Evolutionary conservation across 305 asterid species (phyloP).

Genomic region (Euphrasia arctica): DNA sequence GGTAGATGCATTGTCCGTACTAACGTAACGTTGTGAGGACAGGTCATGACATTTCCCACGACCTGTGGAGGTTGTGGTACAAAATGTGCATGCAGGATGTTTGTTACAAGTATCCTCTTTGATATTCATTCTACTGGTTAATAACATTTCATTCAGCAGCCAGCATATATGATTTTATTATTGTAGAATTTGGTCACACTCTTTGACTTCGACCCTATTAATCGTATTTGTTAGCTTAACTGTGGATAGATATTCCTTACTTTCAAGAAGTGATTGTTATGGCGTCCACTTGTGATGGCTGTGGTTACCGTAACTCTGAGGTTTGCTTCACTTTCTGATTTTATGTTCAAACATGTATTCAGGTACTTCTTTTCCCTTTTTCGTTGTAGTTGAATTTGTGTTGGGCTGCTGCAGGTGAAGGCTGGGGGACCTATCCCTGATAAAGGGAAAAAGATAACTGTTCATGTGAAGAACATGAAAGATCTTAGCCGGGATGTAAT

Average conservation of each 20-base stretch:
- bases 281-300: slow-evolving; percentile 87
- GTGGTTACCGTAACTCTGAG: slow-evolving; percentile 97
- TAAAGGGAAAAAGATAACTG: slow-evolving; percentile 74
- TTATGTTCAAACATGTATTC: not conserved
- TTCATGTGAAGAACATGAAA: slow-evolving; percentile 57
- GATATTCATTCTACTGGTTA: not conserved
- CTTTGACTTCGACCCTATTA: not conserved
- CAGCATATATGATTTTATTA: not conserved
- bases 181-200: slow-evolving; percentile 13
- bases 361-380: not conserved
- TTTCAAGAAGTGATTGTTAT: slow-evolving; percentile 92
- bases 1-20: not conserved
- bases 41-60: slow-evolving; percentile 95
- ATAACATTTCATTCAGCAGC: not conserved
- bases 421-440: slow-evolving; percentile 86
- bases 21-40: slow-evolving; percentile 19
- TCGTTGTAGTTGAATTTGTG: slow-evolving; percentile 20
- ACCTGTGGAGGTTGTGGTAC: slow-evolving; percentile 84
- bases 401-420: slow-evolving; percentile 60
- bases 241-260: slow-evolving; percentile 78
- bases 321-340: slow-evolving; percentile 35
- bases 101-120: slow-evolving; percentile 82
- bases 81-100: slow-evolving; percentile 80
- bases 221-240: slow-evolving; percentile 50
- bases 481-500: slow-evolving; percentile 94